Base-by-base conservation (phyloP, 2,329 filamentous ascomycete species). In the Pestalotiopsis sp. region DNA sequence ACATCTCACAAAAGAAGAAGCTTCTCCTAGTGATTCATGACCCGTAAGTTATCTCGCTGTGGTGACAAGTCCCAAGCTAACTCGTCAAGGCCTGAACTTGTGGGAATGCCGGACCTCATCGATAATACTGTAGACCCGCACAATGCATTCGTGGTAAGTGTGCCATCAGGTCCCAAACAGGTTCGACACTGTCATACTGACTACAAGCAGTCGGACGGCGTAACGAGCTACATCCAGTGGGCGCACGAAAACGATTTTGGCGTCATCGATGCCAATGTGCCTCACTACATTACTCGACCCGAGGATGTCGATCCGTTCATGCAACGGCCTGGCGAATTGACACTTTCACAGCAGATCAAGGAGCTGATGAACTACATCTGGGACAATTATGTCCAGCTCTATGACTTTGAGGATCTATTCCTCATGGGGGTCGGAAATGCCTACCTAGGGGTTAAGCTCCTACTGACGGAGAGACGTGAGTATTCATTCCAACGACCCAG, bases 381-480 rank as follows among this genome's bases (percentile, higher is more conserved):
- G 96, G 95, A 98, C 74, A 99, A 99, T 77, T 98, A 98, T 76
- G 90, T 99, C 23, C 93, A 97, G 83, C 85, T 93, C 39, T 90
- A 91, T 65, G 87, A 93, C 2, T 85, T 88, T 0, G 90, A 91
- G 5, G 89, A 95, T 66, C 89, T 98, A 17, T 93, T 97, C 77
- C 84, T 99, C 25, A 86, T 99, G 77, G 95, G 96, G 0, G 90
- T 97, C 1, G 96, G 96, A n/a, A 91, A 94, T 74, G 93, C 96
- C 1, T 97, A 96, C 76, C 84, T 92, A 3, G 94, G 93, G 1
- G 88, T 98, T 62, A 91, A 96, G 69, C 88, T 95, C 68, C 87
- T 98, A 4, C 84, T 98, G 5, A 91, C 91, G 11, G 91, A 91
- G 73, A 86, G 94, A 82, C 90, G 93, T 93, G 85, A 69, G 80